Evolutionary conservation across 148 eudicot species (phyloP), one percentile per base, ranked within the genome.

Genomic region (Rhododendron ovatum): DNA sequence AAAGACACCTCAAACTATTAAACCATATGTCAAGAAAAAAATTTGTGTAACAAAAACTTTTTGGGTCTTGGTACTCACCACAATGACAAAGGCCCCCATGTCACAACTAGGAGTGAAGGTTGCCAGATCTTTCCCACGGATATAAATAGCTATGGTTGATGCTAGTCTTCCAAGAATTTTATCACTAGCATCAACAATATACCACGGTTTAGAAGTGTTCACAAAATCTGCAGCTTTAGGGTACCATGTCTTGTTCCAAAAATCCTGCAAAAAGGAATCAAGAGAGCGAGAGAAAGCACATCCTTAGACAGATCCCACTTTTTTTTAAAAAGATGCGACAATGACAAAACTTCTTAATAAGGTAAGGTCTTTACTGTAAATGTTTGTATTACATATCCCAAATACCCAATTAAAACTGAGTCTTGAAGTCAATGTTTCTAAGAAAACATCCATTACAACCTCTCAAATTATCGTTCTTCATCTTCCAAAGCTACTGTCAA

Each of bases 41-140:
- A 73, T 0, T 26, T 61, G 77, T 1, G 26, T 80, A 78, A 17
- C 0, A 35, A 10, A 24, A 67, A 43, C 30, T n/a, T 87, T 79
- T 35, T 12, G 81, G 53, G 41, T 47, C 26, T 48, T 5, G 50
- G n/a, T 43, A 75, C 95, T 87, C 96, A 98, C 99, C 96, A 98
- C 99, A 67, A 98, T 91, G 45, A 98, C 96, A 90, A 93, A 95
- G 22, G 99, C 96, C 80, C 99, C 98, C 99, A 98, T 98, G 92
- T 97, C 99, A 41, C 94, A 94, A 93, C 99, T 98, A 22, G 98
- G 99, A 81, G 99, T 95, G 85, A 85, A 98, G 14, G 98, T 93
- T 15, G 94, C 96, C 81, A 98, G 88, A 90, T 95, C 94, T 84
- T 97, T 98, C 76, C 99, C 99, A 28, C 98, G 95, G 67, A 98